Conservation (phyloP, 331 rosid species). For the Quercus phellos region DNA sequence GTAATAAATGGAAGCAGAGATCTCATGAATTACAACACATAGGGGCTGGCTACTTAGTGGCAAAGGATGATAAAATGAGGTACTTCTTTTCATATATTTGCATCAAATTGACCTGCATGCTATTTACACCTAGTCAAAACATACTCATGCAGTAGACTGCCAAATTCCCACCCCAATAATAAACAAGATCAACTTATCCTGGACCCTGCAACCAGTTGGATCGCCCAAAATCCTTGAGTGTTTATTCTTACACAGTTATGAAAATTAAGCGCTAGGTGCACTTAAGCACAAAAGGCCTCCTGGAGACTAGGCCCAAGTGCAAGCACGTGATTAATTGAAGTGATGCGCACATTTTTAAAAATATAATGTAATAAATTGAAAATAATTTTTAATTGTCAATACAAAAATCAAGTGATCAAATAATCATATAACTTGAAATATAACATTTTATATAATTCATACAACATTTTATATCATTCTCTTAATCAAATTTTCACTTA, state of each 20-base stretch:
- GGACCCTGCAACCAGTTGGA: not conserved
- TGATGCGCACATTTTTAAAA: no score
- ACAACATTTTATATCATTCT: no score
- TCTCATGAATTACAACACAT: not conserved
- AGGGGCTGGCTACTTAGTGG: not conserved
- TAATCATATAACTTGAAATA: no score
- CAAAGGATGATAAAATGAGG: not conserved
- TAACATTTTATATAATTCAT: no score
- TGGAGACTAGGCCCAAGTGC: no score
- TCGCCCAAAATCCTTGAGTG: not conserved
- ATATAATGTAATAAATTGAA: no score
- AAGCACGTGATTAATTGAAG: no score
- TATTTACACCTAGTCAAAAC: not conserved
- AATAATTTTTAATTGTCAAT: no score
- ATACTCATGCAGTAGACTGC: not conserved
- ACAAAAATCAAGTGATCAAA: no score
- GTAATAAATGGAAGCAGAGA: not conserved
- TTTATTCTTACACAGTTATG: not conserved
- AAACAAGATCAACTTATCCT: not conserved
- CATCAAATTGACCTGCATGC: not conserved
- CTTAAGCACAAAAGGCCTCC: no score
- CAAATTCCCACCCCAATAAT: not conserved
- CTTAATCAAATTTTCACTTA: no score
- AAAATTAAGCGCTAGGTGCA: not conserved
- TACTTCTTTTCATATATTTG: not conserved